Percentiles rank a stretch among this genome's conserved stretches.
These are phyloP conservation scores for Sugiyamaella paludigena DNA, from an alignment of 1,139 yeast genomes.

Conservation along the genomic window DNA sequence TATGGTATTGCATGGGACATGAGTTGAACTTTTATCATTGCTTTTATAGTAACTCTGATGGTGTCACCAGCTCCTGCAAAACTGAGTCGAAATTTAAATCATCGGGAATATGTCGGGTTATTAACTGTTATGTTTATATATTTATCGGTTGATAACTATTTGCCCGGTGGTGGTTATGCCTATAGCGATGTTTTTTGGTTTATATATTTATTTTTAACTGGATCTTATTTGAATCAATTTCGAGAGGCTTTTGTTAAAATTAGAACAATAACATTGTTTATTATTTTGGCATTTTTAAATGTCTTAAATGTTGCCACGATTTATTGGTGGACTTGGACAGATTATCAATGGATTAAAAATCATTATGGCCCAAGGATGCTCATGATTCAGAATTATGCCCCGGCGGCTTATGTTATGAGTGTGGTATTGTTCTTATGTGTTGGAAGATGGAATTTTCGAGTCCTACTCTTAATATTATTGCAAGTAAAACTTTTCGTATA, in stretches of 20 bases:
- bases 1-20: not conserved
- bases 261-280: slow-evolving; percentile 3
- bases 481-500: slow-evolving; percentile 12
- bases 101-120: slow-evolving; percentile 8
- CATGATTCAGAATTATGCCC: not conserved
- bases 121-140: slow-evolving; percentile 3
- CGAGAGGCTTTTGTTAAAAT: slow-evolving; percentile 1
- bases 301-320: not conserved
- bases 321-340: not conserved
- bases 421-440: not conserved
- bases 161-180: not conserved
- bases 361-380: slow-evolving; percentile 8
- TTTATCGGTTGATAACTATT: slow-evolving; percentile 1
- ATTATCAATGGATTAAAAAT: slow-evolving; percentile 1
- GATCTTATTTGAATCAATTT: slow-evolving; percentile 1
- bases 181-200: slow-evolving; percentile 8
- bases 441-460: slow-evolving; percentile 8
- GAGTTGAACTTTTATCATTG: slow-evolving; percentile 4
- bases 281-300: not conserved
- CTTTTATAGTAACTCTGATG: slow-evolving; percentile 6
- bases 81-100: not conserved
- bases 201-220: slow-evolving; percentile 7
- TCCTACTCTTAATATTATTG: slow-evolving; percentile 4
- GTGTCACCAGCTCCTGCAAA: slow-evolving; percentile 11
- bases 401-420: slow-evolving; percentile 1